Base-by-base conservation (phyloP, 1,139 yeast genomes). In the Debaryomycetaceae sp. region DNA sequence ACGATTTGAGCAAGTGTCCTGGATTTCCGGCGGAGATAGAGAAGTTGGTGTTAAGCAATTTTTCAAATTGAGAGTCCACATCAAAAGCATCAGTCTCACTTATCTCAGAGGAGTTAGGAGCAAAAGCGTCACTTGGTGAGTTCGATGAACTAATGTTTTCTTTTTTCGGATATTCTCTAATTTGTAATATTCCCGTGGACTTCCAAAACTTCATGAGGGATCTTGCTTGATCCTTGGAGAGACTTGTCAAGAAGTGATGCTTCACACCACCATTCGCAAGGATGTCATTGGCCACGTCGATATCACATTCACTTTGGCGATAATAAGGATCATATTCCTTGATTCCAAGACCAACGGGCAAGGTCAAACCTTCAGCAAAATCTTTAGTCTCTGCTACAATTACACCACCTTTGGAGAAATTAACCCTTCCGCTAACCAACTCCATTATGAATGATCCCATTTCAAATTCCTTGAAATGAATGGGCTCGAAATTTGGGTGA, bases 1-100 rank as follows among this genome's bases (percentile, higher is more conserved):
- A 54, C 36, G 67, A 60, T 53, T 70, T 81, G 44, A 84, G 60
- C 46, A 87, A 62, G 48, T 77, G 79, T 42, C 85, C 75, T 31
- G 95, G 91, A 60, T 86, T 87, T 50, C 96, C 96, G 49, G 83
- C 80, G 36, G 95, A 91, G 47, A 85, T 75, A 29, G 82, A 56
- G 47, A 79, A 75, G 54, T 81, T 79, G 54, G 79, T 78, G 51
- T 81, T 78, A 31, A 63, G 61, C 22, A 63, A 44, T 38, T 53
- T 61, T 39, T 67, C 68, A 42, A 67, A 63, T 41, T 65, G 63
- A 24, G 45, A 55, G 19, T 58, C 62, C 3, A 50, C 47, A 38
- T 58, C 59, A 18, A 37, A 33, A 13, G 19, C 30, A 28, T 49
- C 49, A 28, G 51, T 49, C 37, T 52, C 56, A 8, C 36, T 42